A percentile compares a stretch with the other conserved stretches of the same genome.
Evolutionary conservation across 495 filamentous ascomycete species (phyloP).

Genomic region (Tuber indicum): DNA sequence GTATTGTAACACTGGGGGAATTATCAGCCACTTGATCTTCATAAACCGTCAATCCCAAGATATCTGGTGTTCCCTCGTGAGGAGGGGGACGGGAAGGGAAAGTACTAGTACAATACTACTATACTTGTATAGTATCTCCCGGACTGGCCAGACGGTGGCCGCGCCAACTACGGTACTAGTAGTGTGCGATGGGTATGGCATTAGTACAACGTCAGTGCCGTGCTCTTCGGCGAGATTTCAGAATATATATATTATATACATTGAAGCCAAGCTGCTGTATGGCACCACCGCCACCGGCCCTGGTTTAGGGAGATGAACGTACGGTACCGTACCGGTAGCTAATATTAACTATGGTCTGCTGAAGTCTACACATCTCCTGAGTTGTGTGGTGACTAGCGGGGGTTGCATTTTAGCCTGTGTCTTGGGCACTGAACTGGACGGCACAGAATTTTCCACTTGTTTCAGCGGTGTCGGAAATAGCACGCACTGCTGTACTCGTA

Average conservation of each 20-base stretch:
- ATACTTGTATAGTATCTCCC: too few relatives aligned
- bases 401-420: neutral
- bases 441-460: neutral
- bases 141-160: neutral
- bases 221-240: neutral
- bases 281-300: too few relatives aligned
- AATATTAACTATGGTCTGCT: neutral
- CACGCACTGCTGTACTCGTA: neutral
- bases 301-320: neutral
- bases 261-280: neutral
- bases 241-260: neutral
- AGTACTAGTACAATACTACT: too few relatives aligned
- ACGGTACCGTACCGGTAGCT: neutral
- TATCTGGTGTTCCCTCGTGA: too few relatives aligned
- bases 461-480: neutral
- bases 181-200: neutral
- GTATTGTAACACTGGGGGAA: neutral
- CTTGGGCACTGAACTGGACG: neutral
- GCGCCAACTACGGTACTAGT: too few relatives aligned
- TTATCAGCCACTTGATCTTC: neutral
- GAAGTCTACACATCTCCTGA: neutral
- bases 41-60: neutral
- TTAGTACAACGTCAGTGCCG: neutral
- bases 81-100: neutral
- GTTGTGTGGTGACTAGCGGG: neutral